These are phyloP conservation scores for Candida nonsorbophila DNA, from an alignment of 805 yeast genomes.

Conservation along the genomic window DNA sequence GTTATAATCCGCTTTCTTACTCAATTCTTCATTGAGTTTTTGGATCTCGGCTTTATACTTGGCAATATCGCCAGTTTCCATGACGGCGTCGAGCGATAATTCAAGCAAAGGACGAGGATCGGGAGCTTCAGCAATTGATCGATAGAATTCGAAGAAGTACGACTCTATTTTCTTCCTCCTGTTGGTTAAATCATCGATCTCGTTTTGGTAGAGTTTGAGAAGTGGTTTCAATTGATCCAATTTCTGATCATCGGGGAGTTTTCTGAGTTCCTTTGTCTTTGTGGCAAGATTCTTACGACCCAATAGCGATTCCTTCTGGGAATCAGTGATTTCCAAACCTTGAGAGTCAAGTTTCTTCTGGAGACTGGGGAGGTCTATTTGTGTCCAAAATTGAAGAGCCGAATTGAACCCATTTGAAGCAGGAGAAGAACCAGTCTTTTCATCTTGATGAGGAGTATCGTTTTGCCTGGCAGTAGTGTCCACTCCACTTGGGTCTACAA, in stretches of 20 bases:
- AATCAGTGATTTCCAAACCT: conserved; percentile 65
- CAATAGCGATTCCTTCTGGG: conserved; percentile 61
- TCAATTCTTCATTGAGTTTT: conserved; percentile 51
- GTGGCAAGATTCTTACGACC: conserved; percentile 74
- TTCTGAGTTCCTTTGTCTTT: conserved; percentile 82
- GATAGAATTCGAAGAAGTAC: conserved; percentile 68
- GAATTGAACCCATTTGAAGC: conserved; percentile 37
- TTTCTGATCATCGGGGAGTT: conserved; percentile 62
- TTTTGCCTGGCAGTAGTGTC: too few species aligned
- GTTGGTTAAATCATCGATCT: conserved; percentile 76
- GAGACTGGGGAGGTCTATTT: conserved; percentile 61
- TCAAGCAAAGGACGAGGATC: conserved; percentile 84
- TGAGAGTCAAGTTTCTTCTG: conserved; percentile 73
- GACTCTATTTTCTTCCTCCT: conserved; percentile 72
- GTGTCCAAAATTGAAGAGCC: conserved; percentile 73
- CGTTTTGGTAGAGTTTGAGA: conserved; percentile 76
- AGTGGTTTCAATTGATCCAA: conserved; percentile 60
- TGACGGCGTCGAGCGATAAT: conserved; percentile 59
- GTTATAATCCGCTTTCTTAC: conserved; percentile 73
- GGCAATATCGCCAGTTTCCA: conserved; percentile 48
- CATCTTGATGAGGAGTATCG: too few species aligned
- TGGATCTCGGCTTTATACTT: conserved; percentile 46
- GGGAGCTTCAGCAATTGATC: conserved; percentile 81
- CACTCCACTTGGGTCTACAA: too few species aligned
- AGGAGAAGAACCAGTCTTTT: too few species aligned